Base-by-base conservation (phyloP, 441 rosid genomes). In the Adansonia rubrostipa region DNA sequence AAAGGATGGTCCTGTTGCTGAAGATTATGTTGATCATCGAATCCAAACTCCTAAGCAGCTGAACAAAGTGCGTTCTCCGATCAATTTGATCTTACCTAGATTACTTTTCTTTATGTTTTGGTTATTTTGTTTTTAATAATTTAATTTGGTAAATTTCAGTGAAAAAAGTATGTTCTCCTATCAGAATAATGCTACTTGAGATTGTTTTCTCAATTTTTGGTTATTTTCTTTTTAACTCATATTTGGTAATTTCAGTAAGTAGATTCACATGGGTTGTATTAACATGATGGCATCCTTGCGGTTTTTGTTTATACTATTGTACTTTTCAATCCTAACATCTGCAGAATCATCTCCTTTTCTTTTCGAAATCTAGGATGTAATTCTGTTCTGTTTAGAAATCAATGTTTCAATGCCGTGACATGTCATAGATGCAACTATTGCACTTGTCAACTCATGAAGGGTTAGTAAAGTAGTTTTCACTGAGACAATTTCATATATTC, bases 1-100 rank as follows among this genome's bases (percentile, higher is more conserved):
- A 80, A 65, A 76, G 47, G 83, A 83, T 78, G 65, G 74, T 71
- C 63, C 78, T 47, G 69, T 63, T 79, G 83, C 84, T 62, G 80
- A 63, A 68, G 70, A 48, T 20, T 68, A 76, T 42, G 63, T 68
- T n/a, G 66, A 72, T 71, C 60, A 61, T 65, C 72, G 58, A 80
- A 56, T 84, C 74, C 79, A 79, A 77, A 82, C 83, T 81, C 93
- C 89, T 70, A 71, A 77, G 71, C 76, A 71, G 78, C 74, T 73
- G 24, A 57, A 78, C 47, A 83, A 74, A 9, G 95, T 88, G 80
- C 81, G 89, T 57, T 80, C 28, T 80, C 53, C 64, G 74, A 73
- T 66, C 47, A 57, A 70, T 73, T 33, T 56, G 70, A 71, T 48
- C 19, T 22, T 66, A 19, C 36, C 65, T 67, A 50, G 19, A 40